Conservation (phyloP, 768 basidiomycete genomes). For the Macrolepiota dolichaula region DNA sequence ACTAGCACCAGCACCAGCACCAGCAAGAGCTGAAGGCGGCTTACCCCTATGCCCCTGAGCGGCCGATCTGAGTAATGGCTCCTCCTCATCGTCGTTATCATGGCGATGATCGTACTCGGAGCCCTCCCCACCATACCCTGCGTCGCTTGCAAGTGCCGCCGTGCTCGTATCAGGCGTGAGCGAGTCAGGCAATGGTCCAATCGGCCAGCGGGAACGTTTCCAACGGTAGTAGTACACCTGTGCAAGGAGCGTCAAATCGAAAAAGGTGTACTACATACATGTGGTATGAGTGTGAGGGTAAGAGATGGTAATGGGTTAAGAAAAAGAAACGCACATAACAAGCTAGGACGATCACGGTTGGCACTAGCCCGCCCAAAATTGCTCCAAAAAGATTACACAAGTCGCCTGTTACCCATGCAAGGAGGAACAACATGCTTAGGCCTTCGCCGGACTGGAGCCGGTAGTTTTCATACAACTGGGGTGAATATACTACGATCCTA, state of each 20-base stretch:
- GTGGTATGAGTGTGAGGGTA: background rate
- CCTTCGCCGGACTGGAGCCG: constrained; percentile 87
- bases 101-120: background rate
- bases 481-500: constrained; percentile 90
- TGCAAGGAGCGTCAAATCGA: constrained; percentile 73
- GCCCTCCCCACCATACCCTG: background rate
- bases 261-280: constrained; percentile 68
- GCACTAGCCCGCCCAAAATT: constrained; percentile 66
- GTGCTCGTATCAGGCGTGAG: constrained; percentile 30
- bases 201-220: constrained; percentile 30
- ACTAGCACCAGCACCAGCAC: too few species aligned
- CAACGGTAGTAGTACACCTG: constrained; percentile 93
- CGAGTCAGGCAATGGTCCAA: background rate
- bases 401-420: constrained; percentile 82
- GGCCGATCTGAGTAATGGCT: constrained; percentile 5
- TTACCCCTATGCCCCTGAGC: background rate
- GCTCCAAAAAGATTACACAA: constrained; percentile 73
- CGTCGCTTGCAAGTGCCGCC: constrained; percentile 17
- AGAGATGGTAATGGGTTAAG: constrained; percentile 4
- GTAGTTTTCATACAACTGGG: constrained; percentile 88
- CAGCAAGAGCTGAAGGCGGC: too few species aligned
- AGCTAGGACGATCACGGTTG: constrained; percentile 86
- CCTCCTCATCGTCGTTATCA: background rate
- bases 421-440: constrained; percentile 75
- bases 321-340: constrained; percentile 62